Conservation (phyloP, 1,139 yeast genomes). For the Eremothecium cymbalariae region DNA sequence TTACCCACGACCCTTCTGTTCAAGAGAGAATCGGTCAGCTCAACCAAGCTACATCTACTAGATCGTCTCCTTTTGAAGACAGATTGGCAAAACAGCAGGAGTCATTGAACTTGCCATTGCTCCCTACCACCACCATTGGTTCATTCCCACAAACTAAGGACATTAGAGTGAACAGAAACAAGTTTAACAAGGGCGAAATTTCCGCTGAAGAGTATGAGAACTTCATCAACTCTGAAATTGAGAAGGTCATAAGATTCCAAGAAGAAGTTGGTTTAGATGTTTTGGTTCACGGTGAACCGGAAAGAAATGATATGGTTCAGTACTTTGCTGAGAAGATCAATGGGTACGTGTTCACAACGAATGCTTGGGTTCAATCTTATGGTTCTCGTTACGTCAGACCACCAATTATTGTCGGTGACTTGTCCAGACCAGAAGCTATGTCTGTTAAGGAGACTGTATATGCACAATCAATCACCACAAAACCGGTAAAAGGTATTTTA, state of each 20-base stretch:
- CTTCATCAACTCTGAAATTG: conserved; percentile 95
- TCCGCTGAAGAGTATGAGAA: conserved; percentile 90
- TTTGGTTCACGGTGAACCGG: conserved; percentile 99
- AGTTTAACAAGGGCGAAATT: conserved; percentile 92
- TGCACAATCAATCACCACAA: conserved; percentile 92
- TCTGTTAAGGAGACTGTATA: conserved; percentile 98
- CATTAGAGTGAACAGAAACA: conserved; percentile 96
- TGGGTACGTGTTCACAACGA: conserved; percentile 95
- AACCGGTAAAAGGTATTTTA: conserved; percentile 99
- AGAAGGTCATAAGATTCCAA: conserved; percentile 94
- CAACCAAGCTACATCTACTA: conserved; percentile 70
- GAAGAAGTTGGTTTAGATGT: conserved; percentile 98
- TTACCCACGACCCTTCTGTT: conserved; percentile 88
- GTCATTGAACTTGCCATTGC: conserved; percentile 86
- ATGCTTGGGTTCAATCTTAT: conserved; percentile 99
- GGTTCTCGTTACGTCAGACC: conserved; percentile 99
- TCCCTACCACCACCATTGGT: conserved; percentile 99
- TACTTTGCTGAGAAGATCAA: conserved; percentile 98
- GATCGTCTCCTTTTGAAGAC: conserved; percentile 76
- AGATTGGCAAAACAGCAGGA: conserved; percentile 85
- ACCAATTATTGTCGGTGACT: conserved; percentile 98
- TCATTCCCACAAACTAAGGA: conserved; percentile 99
- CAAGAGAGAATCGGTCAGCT: conserved; percentile 80
- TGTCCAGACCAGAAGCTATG: conserved; percentile 97
- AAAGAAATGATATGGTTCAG: conserved; percentile 99